A percentile compares a stretch with the other conserved stretches of the same genome.
Conservation (phyloP, 2,329 filamentous ascomycete genomes). For the Endoconidiophora laricicola region DNA sequence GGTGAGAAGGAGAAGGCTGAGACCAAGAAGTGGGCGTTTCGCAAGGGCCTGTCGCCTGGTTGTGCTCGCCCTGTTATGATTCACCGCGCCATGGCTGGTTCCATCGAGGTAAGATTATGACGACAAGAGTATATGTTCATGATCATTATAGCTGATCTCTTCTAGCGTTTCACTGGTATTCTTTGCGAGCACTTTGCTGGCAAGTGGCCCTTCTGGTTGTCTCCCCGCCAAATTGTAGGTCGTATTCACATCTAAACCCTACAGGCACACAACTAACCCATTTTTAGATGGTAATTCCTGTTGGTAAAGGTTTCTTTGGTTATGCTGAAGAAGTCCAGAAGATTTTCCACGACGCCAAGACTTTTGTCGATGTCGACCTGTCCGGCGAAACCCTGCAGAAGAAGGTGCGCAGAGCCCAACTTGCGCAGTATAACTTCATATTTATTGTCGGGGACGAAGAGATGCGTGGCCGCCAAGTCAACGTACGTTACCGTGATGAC, state of each 20-base stretch:
- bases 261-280: no score
- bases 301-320: constrained; percentile 53
- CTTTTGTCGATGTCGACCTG: constrained; percentile 45
- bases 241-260: background rate
- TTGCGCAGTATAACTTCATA: constrained; percentile 72
- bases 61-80: constrained; percentile 75
- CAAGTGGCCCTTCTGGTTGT: constrained; percentile 83
- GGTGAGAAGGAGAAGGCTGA: constrained; percentile 30
- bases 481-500: constrained; percentile 48
- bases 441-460: constrained; percentile 52
- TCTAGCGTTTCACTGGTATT: constrained; percentile 49
- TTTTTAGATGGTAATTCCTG: constrained; percentile 42
- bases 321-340: constrained; percentile 61
- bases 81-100: constrained; percentile 68
- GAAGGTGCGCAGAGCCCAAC: constrained; percentile 71
- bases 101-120: constrained; percentile 21
- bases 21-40: constrained; percentile 20
- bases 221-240: constrained; percentile 51
- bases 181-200: constrained; percentile 71
- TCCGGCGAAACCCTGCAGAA: constrained; percentile 67
- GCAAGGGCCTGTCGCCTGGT: constrained; percentile 42
- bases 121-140: background rate
- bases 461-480: constrained; percentile 41
- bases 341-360: constrained; percentile 47
- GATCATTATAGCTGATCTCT: no score